Evolutionary conservation across 768 basidiomycete genomes (phyloP), one percentile per base, ranked within the genome.

Genomic region (Rhizopogon vulgaris): DNA sequence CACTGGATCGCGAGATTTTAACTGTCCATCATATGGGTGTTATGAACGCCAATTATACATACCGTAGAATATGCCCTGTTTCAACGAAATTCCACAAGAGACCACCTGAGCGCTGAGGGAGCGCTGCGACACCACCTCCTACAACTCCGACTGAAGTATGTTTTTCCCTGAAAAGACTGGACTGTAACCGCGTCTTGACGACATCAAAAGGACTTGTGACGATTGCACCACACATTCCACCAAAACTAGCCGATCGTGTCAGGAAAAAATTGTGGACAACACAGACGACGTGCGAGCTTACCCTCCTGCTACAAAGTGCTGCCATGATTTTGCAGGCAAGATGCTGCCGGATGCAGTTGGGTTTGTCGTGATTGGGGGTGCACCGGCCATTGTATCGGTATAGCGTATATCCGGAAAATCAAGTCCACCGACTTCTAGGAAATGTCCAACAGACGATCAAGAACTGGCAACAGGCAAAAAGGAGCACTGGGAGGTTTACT

Each of bases 181-280:
- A 95, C 71, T 99, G 96, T 6, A 98, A 74, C 3, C 96, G 86
- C 39, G 96, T 99, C 73, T 97, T 98, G 56, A 98, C 94, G 30
- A 99, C 93, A 69, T 99, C 96, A 61, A 99, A 95, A 0, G 96
- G 95, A 40, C 92, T 93, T 0, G 96, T 99, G 3, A 97, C 85
- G 53, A 96, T 87, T 15, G 94, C 94, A 32, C 95, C 96, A 63
- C 91, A 91, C 94, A 98, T 95, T 38, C 94, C 96, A 24, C 95
- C 96, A 15, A 97, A 73, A 18, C 95, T 97, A 51, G 49, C 27
- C 10, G 12, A 8, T 46, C 14, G 18, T 15, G 22, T 36, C 53
- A 56, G 27, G 7, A 37, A 41, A 41, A 55, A 58, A 39, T 40
- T 48, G 46, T 36, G 24, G 30, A 34, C 12, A 49, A 17, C 34